phyloP scores from a whole-genome alignment of 192 early-diverging fungal species.

The Entomortierella lignicola region DNA sequence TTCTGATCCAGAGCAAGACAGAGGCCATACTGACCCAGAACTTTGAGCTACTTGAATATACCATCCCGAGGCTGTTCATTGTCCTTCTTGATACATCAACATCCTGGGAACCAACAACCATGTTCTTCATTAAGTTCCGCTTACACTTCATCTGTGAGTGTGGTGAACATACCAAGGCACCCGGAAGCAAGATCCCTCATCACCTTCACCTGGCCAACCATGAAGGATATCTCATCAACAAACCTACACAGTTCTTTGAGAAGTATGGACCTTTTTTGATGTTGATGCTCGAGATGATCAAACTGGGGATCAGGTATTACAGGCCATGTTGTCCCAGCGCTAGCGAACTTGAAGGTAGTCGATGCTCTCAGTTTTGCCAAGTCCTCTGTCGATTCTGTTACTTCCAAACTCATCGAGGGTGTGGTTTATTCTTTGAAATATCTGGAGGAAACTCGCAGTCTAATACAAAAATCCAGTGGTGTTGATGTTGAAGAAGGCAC shows the following conservation, averaged over 20 bases:
- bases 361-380: too few relatives aligned
- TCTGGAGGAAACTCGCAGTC: neutral
- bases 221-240: constrained; percentile 21
- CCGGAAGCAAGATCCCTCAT: neutral
- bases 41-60: constrained; percentile 14
- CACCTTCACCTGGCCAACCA: constrained; percentile 13
- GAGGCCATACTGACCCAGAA: constrained; percentile 19
- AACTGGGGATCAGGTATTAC: neutral
- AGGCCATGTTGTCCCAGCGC: neutral
- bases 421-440: constrained; percentile 2
- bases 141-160: constrained; percentile 27
- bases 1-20: constrained; percentile 18
- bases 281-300: constrained; percentile 26
- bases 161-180: constrained; percentile 7
- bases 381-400: neutral
- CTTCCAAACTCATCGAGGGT: neutral
- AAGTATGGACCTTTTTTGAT: constrained; percentile 20
- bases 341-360: too few relatives aligned
- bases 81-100: constrained; percentile 6
- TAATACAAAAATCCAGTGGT: neutral
- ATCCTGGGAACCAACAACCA: neutral
- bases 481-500: neutral
- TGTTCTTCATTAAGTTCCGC: constrained; percentile 9
- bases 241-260: constrained; percentile 19
- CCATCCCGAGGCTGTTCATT: constrained; percentile 21